These are phyloP conservation scores for Paraconiothyrium sp. DNA, from an alignment of 2,329 filamentous ascomycete species.

Conservation along the genomic window DNA sequence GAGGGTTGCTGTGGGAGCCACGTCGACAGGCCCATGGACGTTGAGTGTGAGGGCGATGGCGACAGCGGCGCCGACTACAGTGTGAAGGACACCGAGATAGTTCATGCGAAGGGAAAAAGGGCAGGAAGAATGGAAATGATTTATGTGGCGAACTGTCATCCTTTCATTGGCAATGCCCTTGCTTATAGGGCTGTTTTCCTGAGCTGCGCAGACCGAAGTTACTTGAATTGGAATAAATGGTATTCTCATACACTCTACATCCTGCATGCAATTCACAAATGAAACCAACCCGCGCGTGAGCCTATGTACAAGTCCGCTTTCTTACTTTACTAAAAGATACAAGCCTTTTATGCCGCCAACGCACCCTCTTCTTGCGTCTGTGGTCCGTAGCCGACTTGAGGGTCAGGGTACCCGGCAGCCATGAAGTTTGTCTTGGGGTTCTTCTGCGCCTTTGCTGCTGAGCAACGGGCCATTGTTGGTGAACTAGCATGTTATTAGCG, in stretches of 20 bases:
- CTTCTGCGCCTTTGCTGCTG: slow-evolving; percentile 80
- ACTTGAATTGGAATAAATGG: slow-evolving; percentile 18
- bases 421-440: slow-evolving; percentile 62
- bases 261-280: slow-evolving; percentile 27
- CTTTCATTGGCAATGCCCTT: background rate
- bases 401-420: slow-evolving; percentile 56
- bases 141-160: too few relatives aligned
- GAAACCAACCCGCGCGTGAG: slow-evolving; percentile 30
- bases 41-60: too few relatives aligned
- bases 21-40: too few relatives aligned
- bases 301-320: slow-evolving; percentile 42
- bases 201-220: background rate
- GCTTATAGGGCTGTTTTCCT: background rate
- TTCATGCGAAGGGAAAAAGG: too few relatives aligned
- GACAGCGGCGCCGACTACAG: too few relatives aligned
- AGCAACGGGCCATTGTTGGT: slow-evolving; percentile 97
- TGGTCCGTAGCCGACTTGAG: slow-evolving; percentile 55
- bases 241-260: slow-evolving; percentile 37
- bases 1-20: too few relatives aligned
- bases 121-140: too few relatives aligned
- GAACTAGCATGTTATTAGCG: slow-evolving; percentile 68
- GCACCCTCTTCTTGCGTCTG: slow-evolving; percentile 33
- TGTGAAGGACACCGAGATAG: too few relatives aligned
- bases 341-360: slow-evolving; percentile 22
- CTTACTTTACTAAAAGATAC: slow-evolving; percentile 30